Evolutionary conservation across 2,329 filamentous ascomycete genomes (phyloP).

Genomic region (Aspergillus bombycis): DNA sequence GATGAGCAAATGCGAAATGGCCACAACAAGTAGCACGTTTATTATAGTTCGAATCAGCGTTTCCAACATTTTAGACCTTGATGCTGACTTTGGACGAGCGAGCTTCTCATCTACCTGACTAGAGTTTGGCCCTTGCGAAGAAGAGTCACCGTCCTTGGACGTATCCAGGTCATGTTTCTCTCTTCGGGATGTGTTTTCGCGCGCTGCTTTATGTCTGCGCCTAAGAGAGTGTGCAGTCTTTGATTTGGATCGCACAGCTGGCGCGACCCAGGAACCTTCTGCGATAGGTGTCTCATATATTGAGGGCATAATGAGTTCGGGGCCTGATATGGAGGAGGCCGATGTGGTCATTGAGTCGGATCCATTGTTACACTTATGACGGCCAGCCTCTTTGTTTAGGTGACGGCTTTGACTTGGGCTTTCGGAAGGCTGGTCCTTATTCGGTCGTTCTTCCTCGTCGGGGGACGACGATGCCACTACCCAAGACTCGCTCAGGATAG

Average conservation of each 20-base stretch:
- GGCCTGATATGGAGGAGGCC: slow-evolving; percentile 36
- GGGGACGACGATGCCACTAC: slow-evolving; percentile 33
- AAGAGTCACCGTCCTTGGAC: neutral
- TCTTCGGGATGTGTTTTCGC: slow-evolving; percentile 3
- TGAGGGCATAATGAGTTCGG: slow-evolving; percentile 46
- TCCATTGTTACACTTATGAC: slow-evolving; percentile 16
- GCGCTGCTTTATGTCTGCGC: slow-evolving; percentile 26
- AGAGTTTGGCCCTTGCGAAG: neutral
- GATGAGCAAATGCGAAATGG: slow-evolving; percentile 38
- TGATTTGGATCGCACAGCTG: slow-evolving; percentile 24
- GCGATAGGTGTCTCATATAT: slow-evolving; percentile 39
- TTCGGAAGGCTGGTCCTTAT: neutral
- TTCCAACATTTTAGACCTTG: slow-evolving; percentile 3
- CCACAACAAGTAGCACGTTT: slow-evolving; percentile 32
- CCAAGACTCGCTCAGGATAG: slow-evolving; percentile 42
- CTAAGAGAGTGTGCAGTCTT: slow-evolving; percentile 19
- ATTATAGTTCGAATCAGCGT: slow-evolving; percentile 22
- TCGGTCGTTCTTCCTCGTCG: slow-evolving; percentile 16
- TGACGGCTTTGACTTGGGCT: slow-evolving; percentile 9
- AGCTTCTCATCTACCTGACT: neutral
- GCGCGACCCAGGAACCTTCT: slow-evolving; percentile 39
- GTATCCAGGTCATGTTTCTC: neutral
- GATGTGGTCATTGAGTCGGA: slow-evolving; percentile 28
- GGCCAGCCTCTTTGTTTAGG: slow-evolving; percentile 14
- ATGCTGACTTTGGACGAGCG: slow-evolving; percentile 1